phyloP scores from a whole-genome alignment of 495 filamentous ascomycete species.

The Penicillium ucsense region DNA sequence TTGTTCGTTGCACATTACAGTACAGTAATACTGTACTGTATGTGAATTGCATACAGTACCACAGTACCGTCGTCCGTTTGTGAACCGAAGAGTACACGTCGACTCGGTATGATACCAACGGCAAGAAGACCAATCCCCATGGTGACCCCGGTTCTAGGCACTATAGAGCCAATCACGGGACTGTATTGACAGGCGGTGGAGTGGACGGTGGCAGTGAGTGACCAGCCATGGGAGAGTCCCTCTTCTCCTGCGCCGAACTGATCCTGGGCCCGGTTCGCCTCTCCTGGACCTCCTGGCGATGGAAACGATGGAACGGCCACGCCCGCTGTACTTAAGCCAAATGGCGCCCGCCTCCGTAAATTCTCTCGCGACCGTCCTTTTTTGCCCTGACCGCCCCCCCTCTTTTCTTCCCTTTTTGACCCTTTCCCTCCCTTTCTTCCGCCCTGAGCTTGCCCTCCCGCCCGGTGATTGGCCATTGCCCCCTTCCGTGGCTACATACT shows the following conservation, averaged over 20 bases:
- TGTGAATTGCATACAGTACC: no score
- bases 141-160: background rate
- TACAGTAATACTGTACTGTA: no score
- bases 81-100: background rate
- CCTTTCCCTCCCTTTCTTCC: constrained; percentile 6
- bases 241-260: background rate
- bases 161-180: constrained; percentile 26
- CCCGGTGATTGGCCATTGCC: constrained; percentile 3
- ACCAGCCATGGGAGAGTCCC: background rate
- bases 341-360: constrained; percentile 33
- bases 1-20: no score
- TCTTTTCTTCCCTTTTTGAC: constrained; percentile 1
- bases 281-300: no score
- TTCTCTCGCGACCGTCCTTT: constrained; percentile 29
- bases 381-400: constrained; percentile 19
- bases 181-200: constrained; percentile 31
- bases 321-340: constrained; percentile 42
- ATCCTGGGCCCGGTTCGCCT: no score
- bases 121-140: background rate
- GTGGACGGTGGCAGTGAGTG: background rate
- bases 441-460: no score
- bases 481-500: background rate
- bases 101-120: constrained; percentile 4
- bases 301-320: background rate
- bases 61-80: no score